A percentile compares a stretch with the other conserved stretches of the same genome.
These are phyloP conservation scores for Lentinula sp. DNA, from an alignment of 768 basidiomycete species.

Conservation along the genomic window DNA sequence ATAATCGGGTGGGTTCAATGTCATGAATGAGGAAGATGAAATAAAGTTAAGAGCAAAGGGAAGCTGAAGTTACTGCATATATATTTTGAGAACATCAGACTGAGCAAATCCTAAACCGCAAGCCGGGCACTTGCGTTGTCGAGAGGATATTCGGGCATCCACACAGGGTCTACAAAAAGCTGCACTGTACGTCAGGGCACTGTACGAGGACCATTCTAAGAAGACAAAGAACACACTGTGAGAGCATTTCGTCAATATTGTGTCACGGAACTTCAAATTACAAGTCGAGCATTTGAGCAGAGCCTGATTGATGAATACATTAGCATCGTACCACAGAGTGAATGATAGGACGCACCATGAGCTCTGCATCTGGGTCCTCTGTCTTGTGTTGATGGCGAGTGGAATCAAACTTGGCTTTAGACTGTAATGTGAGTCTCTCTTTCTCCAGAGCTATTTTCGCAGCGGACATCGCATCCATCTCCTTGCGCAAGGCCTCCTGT, in stretches of 20 bases:
- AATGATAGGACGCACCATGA: slow-evolving; percentile 42
- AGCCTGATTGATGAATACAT: slow-evolving; percentile 36
- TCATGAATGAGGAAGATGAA: neutral
- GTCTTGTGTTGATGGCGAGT: slow-evolving; percentile 24
- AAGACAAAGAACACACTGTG: slow-evolving; percentile 59
- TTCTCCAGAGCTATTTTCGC: neutral
- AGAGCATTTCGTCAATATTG: slow-evolving; percentile 84
- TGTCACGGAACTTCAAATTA: slow-evolving; percentile 66
- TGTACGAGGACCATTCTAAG: neutral
- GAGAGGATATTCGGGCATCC: slow-evolving; percentile 79
- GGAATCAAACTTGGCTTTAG: slow-evolving; percentile 13
- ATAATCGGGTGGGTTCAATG: neutral
- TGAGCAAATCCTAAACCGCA: slow-evolving; percentile 79
- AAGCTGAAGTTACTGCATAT: slow-evolving; percentile 32
- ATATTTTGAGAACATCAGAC: slow-evolving; percentile 62
- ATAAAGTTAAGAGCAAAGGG: neutral
- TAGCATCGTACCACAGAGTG: neutral
- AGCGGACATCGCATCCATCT: neutral
- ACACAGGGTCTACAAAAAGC: slow-evolving; percentile 85
- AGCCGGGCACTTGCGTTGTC: slow-evolving; percentile 92
- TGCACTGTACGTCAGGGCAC: slow-evolving; percentile 19
- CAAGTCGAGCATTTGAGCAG: slow-evolving; percentile 90
- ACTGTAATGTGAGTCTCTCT: slow-evolving; percentile 4
- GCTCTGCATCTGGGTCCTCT: slow-evolving; percentile 45
- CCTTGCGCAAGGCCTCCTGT: slow-evolving; percentile 1